Percentiles rank a stretch among this genome's conserved stretches.
Evolutionary conservation across 176 grass and related monocot genomes (phyloP).

Genomic region (Aegilops umbellulata): DNA sequence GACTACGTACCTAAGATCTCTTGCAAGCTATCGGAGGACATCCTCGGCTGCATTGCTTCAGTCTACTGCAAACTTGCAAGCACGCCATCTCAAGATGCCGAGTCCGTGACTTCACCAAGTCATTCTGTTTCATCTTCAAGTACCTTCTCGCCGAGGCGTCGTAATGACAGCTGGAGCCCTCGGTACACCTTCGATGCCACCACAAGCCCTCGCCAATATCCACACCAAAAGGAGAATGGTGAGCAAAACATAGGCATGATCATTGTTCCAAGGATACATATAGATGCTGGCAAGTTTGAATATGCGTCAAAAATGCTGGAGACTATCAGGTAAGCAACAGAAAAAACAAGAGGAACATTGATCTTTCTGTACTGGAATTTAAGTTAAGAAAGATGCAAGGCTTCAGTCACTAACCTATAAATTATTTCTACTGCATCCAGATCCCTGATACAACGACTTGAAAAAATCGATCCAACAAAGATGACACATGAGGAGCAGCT

Average conservation of each 20-base stretch:
- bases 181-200: conserved; percentile 37
- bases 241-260: conserved; percentile 52
- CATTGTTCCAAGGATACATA: conserved; percentile 68
- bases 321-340: conserved; percentile 63
- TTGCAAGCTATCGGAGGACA: conserved; percentile 90
- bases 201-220: conserved; percentile 41
- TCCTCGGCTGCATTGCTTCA: conserved; percentile 71
- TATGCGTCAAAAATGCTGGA: conserved; percentile 89
- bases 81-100: conserved; percentile 29
- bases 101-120: conserved; percentile 41
- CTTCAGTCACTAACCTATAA: conserved; percentile 28
- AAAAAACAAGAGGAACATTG: not conserved
- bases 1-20: conserved; percentile 69
- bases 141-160: conserved; percentile 58
- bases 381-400: not conserved
- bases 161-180: conserved; percentile 65
- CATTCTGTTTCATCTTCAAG: conserved; percentile 69
- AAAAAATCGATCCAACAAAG: conserved; percentile 71
- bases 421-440: conserved; percentile 27
- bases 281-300: conserved; percentile 80
- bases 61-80: conserved; percentile 81
- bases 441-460: conserved; percentile 64
- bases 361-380: not conserved
- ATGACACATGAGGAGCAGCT: conserved; percentile 78
- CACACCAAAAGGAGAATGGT: conserved; percentile 41